These are phyloP conservation scores for Trametes elegans DNA, from an alignment of 768 basidiomycete species.

Conservation along the genomic window DNA sequence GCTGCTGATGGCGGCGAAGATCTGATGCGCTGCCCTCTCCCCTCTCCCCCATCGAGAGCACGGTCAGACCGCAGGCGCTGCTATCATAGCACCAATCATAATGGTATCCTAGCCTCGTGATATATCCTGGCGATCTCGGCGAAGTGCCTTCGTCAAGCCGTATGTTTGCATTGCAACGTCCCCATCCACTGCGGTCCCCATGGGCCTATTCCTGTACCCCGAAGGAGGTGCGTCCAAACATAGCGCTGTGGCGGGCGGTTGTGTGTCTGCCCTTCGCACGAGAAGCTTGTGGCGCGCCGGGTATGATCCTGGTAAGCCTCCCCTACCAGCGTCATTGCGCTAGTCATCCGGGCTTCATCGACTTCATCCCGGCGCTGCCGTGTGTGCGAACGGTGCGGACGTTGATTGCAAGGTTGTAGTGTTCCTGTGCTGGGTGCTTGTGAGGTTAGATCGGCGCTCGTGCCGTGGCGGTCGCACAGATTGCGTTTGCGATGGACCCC, in stretches of 20 bases:
- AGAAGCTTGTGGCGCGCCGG: not conserved
- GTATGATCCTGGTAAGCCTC: not conserved
- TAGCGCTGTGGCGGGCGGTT: not conserved
- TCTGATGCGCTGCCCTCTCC: no score
- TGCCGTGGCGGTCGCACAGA: no score
- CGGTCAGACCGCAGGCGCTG: not conserved
- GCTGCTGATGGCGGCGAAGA: no score
- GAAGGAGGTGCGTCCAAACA: not conserved
- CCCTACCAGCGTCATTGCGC: no score
- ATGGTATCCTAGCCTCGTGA: constrained; percentile 2
- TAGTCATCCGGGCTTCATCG: no score
- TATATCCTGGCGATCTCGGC: not conserved
- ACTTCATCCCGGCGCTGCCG: no score
- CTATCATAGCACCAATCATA: not conserved
- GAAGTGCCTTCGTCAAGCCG: not conserved
- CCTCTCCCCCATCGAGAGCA: not conserved
- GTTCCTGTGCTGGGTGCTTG: not conserved
- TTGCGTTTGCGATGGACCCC: no score
- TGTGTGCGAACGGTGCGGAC: no score
- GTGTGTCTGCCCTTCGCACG: not conserved
- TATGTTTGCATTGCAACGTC: no score
- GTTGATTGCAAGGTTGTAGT: not conserved
- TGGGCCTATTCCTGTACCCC: no score
- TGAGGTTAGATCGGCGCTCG: not conserved
- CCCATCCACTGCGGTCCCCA: no score